These are phyloP conservation scores for Lophiotrema nucula DNA, from an alignment of 495 filamentous ascomycete species.

Conservation along the genomic window DNA sequence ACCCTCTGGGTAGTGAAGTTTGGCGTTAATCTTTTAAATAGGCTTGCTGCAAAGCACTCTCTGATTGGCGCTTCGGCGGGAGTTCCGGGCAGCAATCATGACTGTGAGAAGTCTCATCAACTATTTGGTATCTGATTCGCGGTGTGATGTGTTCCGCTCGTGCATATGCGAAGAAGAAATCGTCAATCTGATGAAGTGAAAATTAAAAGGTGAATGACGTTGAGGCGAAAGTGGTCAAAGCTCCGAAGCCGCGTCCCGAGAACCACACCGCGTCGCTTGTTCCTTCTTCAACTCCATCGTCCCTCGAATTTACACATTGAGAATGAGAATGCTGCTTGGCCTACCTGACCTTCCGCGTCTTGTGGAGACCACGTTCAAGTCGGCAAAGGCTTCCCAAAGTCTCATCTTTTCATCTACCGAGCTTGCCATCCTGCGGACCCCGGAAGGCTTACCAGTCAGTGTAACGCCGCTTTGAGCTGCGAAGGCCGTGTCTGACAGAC, in stretches of 20 bases:
- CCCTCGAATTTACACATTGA: too few species aligned
- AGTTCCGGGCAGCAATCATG: neutral
- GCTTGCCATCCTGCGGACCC: constrained; percentile 33
- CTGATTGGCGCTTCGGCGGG: neutral
- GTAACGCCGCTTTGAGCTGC: constrained; percentile 6
- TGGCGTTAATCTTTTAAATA: neutral
- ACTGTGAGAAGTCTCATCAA: neutral
- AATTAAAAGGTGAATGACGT: neutral
- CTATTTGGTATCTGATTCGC: neutral
- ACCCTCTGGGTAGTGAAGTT: neutral
- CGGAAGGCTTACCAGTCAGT: constrained; percentile 34
- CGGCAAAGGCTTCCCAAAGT: constrained; percentile 30
- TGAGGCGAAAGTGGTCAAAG: neutral
- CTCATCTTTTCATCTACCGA: constrained; percentile 38
- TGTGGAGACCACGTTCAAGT: constrained; percentile 31
- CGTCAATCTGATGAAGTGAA: too few species aligned
- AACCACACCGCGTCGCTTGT: too few species aligned
- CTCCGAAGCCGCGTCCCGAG: neutral
- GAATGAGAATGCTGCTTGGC: constrained; percentile 32
- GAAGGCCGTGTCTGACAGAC: too few species aligned
- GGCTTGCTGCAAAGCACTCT: neutral
- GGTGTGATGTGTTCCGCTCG: too few species aligned
- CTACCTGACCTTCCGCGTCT: constrained; percentile 30
- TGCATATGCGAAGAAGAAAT: too few species aligned
- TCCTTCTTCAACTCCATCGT: too few species aligned